phyloP scores from a whole-genome alignment of 2,329 filamentous ascomycete genomes.

The Aspergillus uvarum region DNA sequence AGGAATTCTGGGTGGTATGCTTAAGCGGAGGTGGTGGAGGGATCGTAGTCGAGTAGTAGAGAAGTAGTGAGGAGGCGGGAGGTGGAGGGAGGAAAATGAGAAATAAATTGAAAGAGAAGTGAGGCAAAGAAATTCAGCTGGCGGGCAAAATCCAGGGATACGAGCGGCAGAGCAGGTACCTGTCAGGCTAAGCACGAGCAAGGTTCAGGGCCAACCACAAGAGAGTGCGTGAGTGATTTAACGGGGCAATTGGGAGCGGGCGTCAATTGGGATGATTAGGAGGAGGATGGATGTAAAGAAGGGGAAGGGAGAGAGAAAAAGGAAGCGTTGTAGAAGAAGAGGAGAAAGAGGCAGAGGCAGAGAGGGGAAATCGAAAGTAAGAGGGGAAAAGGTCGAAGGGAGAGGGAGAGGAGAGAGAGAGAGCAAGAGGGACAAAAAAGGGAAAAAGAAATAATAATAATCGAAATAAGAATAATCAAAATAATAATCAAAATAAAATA shows the following conservation, averaged over 20 bases:
- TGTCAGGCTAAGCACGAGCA: constrained; percentile 11
- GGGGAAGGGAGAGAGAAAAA: constrained; percentile 13
- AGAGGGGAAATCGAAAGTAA: constrained; percentile 26
- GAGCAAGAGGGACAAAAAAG: constrained; percentile 12
- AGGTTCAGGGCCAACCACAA: constrained; percentile 11
- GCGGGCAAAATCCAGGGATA: constrained; percentile 9
- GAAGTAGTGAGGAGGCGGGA: neutral
- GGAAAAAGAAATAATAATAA: no score
- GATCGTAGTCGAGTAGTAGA: neutral
- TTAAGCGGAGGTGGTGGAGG: neutral
- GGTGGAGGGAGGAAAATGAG: constrained; percentile 1
- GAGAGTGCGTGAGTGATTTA: neutral
- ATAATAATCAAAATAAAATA: neutral
- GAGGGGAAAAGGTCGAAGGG: constrained; percentile 26
- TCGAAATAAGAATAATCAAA: no score
- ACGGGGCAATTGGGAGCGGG: neutral
- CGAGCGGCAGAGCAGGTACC: constrained; percentile 14
- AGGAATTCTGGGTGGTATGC: neutral
- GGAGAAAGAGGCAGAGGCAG: constrained; percentile 16
- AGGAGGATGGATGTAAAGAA: constrained; percentile 8
- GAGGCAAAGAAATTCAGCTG: constrained; percentile 8
- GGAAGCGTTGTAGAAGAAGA: constrained; percentile 10
- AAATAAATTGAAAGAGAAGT: constrained; percentile 1
- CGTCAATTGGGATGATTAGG: neutral
- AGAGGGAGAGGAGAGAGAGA: constrained; percentile 2